Percentiles rank a stretch among this genome's conserved stretches.
These are phyloP conservation scores for Cruciata laevipes DNA, from an alignment of 257 asterid genomes.

Conservation along the genomic window DNA sequence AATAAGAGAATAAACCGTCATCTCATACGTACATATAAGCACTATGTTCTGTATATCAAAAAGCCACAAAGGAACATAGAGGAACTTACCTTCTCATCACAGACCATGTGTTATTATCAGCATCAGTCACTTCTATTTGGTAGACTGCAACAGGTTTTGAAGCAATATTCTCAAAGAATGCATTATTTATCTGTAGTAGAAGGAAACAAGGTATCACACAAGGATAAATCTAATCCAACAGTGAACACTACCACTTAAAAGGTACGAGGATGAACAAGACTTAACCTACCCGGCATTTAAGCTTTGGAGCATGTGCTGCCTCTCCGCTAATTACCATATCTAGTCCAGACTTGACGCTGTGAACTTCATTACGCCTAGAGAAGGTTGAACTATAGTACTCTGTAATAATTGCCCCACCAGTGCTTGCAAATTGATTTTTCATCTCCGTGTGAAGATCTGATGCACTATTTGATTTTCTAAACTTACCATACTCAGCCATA, in stretches of 20 bases:
- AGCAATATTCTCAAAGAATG: slow-evolving; percentile 87
- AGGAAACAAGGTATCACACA: slow-evolving; percentile 24
- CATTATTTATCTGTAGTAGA: slow-evolving; percentile 77
- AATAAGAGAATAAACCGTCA: slow-evolving; percentile 11
- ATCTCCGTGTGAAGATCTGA: slow-evolving; percentile 41
- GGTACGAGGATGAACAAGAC: slow-evolving; percentile 14
- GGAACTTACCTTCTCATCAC: slow-evolving; percentile 78
- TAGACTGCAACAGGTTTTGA: slow-evolving; percentile 96
- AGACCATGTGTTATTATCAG: slow-evolving; percentile 71
- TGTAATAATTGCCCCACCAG: slow-evolving; percentile 50
- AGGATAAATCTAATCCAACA: slow-evolving; percentile 13
- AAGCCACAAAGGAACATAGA: slow-evolving; percentile 1
- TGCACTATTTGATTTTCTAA: slow-evolving; percentile 88
- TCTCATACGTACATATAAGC: neutral
- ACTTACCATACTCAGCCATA: slow-evolving; percentile 40
- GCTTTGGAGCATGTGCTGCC: slow-evolving; percentile 55
- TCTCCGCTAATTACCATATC: slow-evolving; percentile 55
- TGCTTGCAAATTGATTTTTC: slow-evolving; percentile 26
- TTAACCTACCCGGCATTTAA: slow-evolving; percentile 76
- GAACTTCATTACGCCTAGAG: slow-evolving; percentile 33
- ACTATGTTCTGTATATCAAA: neutral
- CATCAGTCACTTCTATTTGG: slow-evolving; percentile 81
- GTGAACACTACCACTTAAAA: slow-evolving; percentile 1
- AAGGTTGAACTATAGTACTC: slow-evolving; percentile 66
- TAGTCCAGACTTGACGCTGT: slow-evolving; percentile 45